A percentile compares a stretch with the other conserved stretches of the same genome.
These are phyloP conservation scores for Epithemia pelagica DNA, from an alignment of 108 stramenopile genomes.

Conservation along the genomic window DNA sequence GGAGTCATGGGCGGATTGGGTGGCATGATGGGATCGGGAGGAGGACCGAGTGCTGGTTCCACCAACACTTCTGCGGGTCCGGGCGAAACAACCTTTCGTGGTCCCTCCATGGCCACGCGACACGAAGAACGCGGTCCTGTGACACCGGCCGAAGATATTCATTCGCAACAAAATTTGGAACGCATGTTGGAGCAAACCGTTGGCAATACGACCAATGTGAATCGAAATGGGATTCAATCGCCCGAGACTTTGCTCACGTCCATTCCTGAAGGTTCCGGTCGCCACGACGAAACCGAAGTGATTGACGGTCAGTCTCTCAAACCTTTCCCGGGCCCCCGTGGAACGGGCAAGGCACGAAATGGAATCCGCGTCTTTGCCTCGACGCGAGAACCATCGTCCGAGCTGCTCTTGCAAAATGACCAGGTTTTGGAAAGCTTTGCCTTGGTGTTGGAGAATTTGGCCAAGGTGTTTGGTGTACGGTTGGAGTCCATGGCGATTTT, in stretches of 20 bases:
- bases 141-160: conserved; percentile 35
- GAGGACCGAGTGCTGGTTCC: conserved; percentile 5
- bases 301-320: conserved; percentile 58
- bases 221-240: conserved; percentile 39
- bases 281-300: conserved; percentile 52
- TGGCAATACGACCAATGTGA: conserved; percentile 33
- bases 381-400: conserved; percentile 23
- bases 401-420: conserved; percentile 38
- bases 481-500: conserved; percentile 46
- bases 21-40: background rate
- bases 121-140: conserved; percentile 8
- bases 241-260: conserved; percentile 24
- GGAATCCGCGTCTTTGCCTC: conserved; percentile 54
- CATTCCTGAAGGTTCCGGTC: conserved; percentile 58
- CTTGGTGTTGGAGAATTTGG: conserved; percentile 45
- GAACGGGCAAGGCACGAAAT: conserved; percentile 41
- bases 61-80: conserved; percentile 1
- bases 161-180: conserved; percentile 47
- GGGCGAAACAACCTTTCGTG: background rate
- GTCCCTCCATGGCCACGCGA: conserved; percentile 3
- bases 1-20: background rate
- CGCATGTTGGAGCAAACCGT: conserved; percentile 45
- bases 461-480: conserved; percentile 34
- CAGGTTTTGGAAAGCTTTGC: conserved; percentile 56
- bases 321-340: conserved; percentile 42